phyloP scores from a whole-genome alignment of 345 rosid genomes.

The Salix udensis region DNA sequence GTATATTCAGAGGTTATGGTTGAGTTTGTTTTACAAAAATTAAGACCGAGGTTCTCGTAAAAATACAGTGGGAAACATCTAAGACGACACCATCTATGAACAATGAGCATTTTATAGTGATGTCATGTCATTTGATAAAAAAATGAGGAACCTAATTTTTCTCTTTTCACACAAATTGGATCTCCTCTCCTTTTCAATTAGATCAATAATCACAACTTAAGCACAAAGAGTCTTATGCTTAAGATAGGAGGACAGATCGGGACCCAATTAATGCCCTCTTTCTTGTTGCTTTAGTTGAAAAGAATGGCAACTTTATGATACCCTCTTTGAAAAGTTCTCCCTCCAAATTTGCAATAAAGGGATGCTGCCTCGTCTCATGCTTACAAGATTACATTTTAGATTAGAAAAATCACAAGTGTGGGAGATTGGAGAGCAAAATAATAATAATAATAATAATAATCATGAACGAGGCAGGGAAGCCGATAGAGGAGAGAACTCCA shows the following conservation, averaged over 20 bases:
- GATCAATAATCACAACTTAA: conserved; percentile 26
- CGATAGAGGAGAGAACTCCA: background rate
- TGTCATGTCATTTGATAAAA: conserved; percentile 25
- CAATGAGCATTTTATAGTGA: background rate
- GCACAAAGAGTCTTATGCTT: conserved; percentile 6
- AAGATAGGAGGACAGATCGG: conserved; percentile 11
- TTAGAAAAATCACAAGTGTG: background rate
- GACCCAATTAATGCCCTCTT: background rate
- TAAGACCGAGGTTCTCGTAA: no score
- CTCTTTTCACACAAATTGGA: conserved; percentile 7
- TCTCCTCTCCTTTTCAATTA: background rate
- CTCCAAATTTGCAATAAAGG: conserved; percentile 17
- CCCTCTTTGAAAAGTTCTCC: conserved; percentile 16
- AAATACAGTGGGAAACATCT: background rate
- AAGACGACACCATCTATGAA: conserved; percentile 12
- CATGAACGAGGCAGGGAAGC: background rate
- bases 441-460: no score
- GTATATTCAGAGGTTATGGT: no score
- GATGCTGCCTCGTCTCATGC: conserved; percentile 27
- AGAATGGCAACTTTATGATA: conserved; percentile 20
- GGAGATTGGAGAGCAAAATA: background rate
- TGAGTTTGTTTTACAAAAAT: no score
- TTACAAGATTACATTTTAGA: conserved; percentile 17
- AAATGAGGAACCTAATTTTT: conserved; percentile 15
- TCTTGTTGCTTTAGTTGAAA: conserved; percentile 10